A percentile compares a stretch with the other conserved stretches of the same genome.
These are phyloP conservation scores for Oryza meyeriana DNA, from an alignment of 176 grass and related monocot species.

Conservation along the genomic window DNA sequence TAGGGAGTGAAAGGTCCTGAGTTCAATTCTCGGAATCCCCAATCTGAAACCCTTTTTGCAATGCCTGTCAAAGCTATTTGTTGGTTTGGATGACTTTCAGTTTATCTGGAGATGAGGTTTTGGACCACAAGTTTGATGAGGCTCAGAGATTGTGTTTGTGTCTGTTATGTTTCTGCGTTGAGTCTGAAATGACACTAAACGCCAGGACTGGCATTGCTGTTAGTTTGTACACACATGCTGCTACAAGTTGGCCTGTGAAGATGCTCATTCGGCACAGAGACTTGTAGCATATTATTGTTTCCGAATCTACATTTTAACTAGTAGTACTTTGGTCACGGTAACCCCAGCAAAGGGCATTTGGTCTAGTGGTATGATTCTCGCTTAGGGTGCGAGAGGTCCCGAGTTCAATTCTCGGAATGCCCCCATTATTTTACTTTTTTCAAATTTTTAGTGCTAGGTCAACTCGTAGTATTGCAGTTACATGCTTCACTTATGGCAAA, in stretches of 20 bases:
- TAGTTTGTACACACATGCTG: not conserved
- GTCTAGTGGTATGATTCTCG: constrained; percentile 99
- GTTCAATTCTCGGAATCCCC: constrained; percentile 38
- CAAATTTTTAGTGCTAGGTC: too few species aligned
- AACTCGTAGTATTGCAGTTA: too few species aligned
- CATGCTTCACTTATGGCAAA: too few species aligned
- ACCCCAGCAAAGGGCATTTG: constrained; percentile 75
- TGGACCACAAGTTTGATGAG: constrained; percentile 12
- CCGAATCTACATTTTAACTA: not conserved
- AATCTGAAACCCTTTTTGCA: not conserved
- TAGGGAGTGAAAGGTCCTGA: constrained; percentile 30
- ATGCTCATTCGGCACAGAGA: not conserved
- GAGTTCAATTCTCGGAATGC: constrained; percentile 99
- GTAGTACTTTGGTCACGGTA: too few species aligned
- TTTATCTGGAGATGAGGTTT: constrained; percentile 11
- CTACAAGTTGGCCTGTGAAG: not conserved
- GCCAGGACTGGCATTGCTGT: not conserved
- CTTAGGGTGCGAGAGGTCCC: constrained; percentile 99
- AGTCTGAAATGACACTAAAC: not conserved
- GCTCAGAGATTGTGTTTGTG: not conserved
- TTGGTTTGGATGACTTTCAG: not conserved
- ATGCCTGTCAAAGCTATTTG: not conserved
- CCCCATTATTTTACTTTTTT: constrained; percentile 12
- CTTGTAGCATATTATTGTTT: not conserved
- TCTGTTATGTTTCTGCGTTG: not conserved